Base-by-base conservation (phyloP, 2,329 filamentous ascomycete genomes). In the Cercospora sp. region DNA sequence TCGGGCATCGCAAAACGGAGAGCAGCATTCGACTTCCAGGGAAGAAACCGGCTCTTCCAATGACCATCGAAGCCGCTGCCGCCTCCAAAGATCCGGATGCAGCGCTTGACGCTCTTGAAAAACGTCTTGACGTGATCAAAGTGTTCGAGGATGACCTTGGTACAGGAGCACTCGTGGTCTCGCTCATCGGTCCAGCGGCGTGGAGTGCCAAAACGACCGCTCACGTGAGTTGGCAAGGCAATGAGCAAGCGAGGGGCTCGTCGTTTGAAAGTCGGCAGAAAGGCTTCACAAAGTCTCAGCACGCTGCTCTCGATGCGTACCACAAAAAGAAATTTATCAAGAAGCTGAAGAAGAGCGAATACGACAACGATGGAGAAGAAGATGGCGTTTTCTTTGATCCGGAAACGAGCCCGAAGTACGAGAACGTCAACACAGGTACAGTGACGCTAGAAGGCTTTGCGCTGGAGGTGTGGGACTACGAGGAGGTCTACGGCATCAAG, bases 361-460 rank as follows among this genome's bases (percentile, higher is more conserved):
- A 61, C n/a, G 34, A 12, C 13, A 37, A 43, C 13, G 32, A 59
- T 21, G 24, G 30, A 26, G 34, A 49, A 28, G 59, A 61, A 1
- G 59, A 61, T 30, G 34, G 18, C n/a, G 59, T 49, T 12, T 61
- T 61, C 34, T 61, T 61, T 3, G 59, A 61, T 2, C 59, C 59
- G 3, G 59, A 61, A 49, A 12, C 59, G 5, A 40, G 34, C 10
- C 59, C 59, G 9, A 49, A 61, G 26, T 61, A 61, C 34, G 59
- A 61, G 32, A 61, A 18, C 37, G 7, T 61, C 34, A 49, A 45
- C 18, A 37, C 59, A 18, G 59, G 59, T 37, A 61, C 59, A 12
- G 32, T 61, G 12, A 61, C 59, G 16, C 13, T 49, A n/a, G 59
- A 61, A 61, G 59, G 59, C 16, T 61, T 61, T 24, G 59, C 34